Base-by-base conservation (phyloP, 495 filamentous ascomycete genomes). In the Hypoxylon perforatum region DNA sequence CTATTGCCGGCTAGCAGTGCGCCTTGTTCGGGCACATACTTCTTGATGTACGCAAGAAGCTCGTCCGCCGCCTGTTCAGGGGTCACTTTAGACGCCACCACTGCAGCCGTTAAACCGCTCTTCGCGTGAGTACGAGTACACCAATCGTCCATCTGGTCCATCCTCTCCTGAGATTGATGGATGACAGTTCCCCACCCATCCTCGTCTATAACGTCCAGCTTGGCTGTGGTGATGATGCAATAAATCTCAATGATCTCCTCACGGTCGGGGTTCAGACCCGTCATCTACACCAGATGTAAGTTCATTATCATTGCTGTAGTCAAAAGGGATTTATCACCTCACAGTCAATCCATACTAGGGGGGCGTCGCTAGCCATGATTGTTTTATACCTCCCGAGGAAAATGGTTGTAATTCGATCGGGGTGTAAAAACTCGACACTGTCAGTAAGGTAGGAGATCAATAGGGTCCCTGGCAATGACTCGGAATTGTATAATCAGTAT, bases 231-330 rank as follows among this genome's bases (percentile, higher is more conserved):
- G 73, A 99, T 86, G 78, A 96, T 91, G 80, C 95, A 99, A 76
- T 90, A 95, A 28, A 99, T 90, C 73, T 96, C 92, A 66, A 99
- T 86, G 71, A 99, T 96, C 14, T 87, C 85, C 70, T 98, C 96
- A 17, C 76, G 85, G 25, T 90, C 85, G 1, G 87, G 80, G 74
- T 97, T 82, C 3, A 99, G 87, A 3, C 95, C 95, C 2, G 96
- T 97, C 95, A 99, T 99, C 93, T 97, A 30, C 46, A 33, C 12
- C 41, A 19, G 23, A 23, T 35, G 18, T 55, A 53, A 57, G 60
- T 47, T 72, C 36, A 61, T 45, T 10, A 48, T n/a, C 14, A 15
- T 11, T 8, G 7, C 9, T 23, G 38, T 7, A 36, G 38, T 17
- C 11, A 25, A 14, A 41, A 47, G n/a, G 41, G 44, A 51, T 9